Conservation (phyloP, 495 filamentous ascomycete genomes). For the Podospora appendiculata region DNA sequence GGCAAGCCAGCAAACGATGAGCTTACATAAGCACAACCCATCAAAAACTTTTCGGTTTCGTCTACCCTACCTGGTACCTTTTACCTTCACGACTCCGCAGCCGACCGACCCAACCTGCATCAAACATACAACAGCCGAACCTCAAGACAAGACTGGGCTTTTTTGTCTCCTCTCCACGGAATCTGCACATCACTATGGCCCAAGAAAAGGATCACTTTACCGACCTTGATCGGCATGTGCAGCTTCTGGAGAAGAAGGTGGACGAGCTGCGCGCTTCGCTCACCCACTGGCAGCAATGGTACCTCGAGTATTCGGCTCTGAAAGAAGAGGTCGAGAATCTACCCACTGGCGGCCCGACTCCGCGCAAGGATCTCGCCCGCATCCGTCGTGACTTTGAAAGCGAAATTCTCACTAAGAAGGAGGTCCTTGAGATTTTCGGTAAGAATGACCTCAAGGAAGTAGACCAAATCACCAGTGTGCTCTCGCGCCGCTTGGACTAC, state of each 20-base stretch:
- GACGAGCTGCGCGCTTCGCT: constrained; percentile 67
- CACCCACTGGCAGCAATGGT: constrained; percentile 80
- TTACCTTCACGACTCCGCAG: too few species aligned
- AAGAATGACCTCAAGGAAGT: constrained; percentile 37
- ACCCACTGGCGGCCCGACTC: constrained; percentile 31
- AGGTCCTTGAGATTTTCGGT: constrained; percentile 59
- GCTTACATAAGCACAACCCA: too few species aligned
- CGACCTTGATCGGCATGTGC: constrained; percentile 66
- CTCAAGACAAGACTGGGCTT: too few species aligned
- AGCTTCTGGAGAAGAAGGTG: constrained; percentile 68
- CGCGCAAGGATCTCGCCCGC: constrained; percentile 41
- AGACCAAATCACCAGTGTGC: constrained; percentile 59
- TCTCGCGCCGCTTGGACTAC: constrained; percentile 77
- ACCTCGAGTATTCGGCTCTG: constrained; percentile 82
- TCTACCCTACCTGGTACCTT: too few species aligned
- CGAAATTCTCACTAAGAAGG: constrained; percentile 39
- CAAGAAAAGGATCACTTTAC: constrained; percentile 37
- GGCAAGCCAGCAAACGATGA: too few species aligned
- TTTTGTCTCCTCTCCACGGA: too few species aligned
- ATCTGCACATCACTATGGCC: constrained; percentile 10
- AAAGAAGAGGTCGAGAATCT: constrained; percentile 65
- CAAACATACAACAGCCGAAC: too few species aligned
- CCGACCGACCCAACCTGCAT: too few species aligned
- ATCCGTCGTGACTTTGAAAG: constrained; percentile 34
- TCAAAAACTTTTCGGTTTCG: too few species aligned